Evolutionary conservation across 192 early-diverging fungal genomes (phyloP), one percentile per base, ranked within the genome.

Genomic region (Coemansia asiatica): DNA sequence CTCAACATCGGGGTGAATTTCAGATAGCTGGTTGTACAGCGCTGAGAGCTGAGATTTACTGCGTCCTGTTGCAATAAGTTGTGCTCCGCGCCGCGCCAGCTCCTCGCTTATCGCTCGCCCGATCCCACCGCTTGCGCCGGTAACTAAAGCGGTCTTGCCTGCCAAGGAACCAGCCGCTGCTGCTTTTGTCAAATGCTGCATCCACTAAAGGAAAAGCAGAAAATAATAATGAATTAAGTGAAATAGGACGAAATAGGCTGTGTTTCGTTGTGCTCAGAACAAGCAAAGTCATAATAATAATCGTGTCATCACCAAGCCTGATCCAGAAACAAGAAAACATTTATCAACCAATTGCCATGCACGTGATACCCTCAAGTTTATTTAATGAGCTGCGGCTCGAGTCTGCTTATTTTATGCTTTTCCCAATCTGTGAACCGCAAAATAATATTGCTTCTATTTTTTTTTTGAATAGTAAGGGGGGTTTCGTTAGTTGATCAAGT

Each of bases 71-170:
- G 91, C 38, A 19, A 89, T 76, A 16, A 88, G 60, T 1, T 71
- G 73, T 1, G 85, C 85, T 2, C 88, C 88, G 2, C 86, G 76
- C 7, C 56, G 25, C 0, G 88, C 86, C 68, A 91, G 90, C 15
- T 86, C 81, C 35, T 79, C 57, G 6, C 88, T 86, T 63, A 85
- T 86, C 15, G 89, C 85, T 5, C 87, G 64, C 8, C 92, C 92
- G 61, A 94, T 92, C 12, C 92, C 92, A 49, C 92, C 87, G 23
- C 87, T 89, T 0, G 90, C 92, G 0, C 92, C 92, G 19, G 90
- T 88, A 22, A 94, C 73, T 15, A 85, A 40, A 44, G 77, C 77
- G 36, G 72, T 71, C 68, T 54, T 70, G 15, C 77, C 76, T 5
- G 44, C 60, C 61, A 79, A n/a, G 51, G 25, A 27, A 25, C 29